A percentile compares a stretch with the other conserved stretches of the same genome.
These are phyloP conservation scores for Clarireedia monteithiana DNA, from an alignment of 2,329 filamentous ascomycete genomes.

Conservation along the genomic window DNA sequence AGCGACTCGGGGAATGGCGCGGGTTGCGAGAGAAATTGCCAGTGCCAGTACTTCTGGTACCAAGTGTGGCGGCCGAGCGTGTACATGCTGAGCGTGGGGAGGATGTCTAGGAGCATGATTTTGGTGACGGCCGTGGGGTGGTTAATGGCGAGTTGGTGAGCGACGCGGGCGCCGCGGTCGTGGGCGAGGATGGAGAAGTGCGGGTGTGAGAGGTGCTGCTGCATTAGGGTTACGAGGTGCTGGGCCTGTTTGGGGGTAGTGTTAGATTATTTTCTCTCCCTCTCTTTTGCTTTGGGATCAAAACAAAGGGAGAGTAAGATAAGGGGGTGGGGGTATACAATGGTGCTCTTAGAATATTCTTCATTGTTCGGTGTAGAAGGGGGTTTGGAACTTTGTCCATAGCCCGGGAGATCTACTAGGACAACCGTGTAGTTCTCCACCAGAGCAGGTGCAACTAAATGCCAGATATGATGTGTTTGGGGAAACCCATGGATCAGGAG, in stretches of 20 bases:
- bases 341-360: constrained; percentile 40
- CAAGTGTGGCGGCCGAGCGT: constrained; percentile 35
- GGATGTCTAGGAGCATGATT: constrained; percentile 43
- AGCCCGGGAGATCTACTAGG: constrained; percentile 43
- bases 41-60: constrained; percentile 47
- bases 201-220: constrained; percentile 31
- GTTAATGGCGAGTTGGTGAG: constrained; percentile 46
- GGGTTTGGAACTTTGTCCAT: constrained; percentile 43
- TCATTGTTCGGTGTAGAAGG: constrained; percentile 7
- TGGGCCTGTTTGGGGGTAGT: background rate
- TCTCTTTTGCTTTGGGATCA: background rate
- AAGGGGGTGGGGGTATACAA: constrained; percentile 30
- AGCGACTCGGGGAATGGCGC: constrained; percentile 43
- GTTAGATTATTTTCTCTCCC: background rate
- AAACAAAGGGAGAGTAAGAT: background rate
- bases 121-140: constrained; percentile 27
- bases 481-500: constrained; percentile 45
- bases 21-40: constrained; percentile 50
- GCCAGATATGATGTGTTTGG: constrained; percentile 46
- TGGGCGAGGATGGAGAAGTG: constrained; percentile 45
- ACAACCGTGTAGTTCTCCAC: constrained; percentile 35
- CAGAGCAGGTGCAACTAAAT: constrained; percentile 36
- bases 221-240: constrained; percentile 41
- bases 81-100: constrained; percentile 48
- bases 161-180: constrained; percentile 48